A percentile compares a stretch with the other conserved stretches of the same genome.
These are phyloP conservation scores for Ceratocystis colombiana DNA, from an alignment of 2,329 filamentous ascomycete species.

Conservation along the genomic window DNA sequence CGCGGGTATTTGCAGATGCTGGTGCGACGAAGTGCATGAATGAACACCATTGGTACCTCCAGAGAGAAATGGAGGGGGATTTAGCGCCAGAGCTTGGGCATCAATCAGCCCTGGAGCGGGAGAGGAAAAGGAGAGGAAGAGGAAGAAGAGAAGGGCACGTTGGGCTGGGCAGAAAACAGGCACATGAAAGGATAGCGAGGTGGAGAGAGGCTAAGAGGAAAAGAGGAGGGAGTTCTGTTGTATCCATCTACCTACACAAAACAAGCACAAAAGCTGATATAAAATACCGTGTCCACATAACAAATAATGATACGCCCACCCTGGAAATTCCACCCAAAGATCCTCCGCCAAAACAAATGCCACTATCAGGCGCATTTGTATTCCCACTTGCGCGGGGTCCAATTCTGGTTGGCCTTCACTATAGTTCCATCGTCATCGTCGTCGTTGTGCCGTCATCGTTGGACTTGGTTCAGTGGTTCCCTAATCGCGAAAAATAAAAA, in stretches of 20 bases:
- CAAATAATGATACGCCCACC: background rate
- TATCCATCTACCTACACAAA: background rate
- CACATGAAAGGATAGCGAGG: too few relatives aligned
- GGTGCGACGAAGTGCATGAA: too few relatives aligned
- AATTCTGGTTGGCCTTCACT: too few relatives aligned
- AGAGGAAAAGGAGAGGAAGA: too few relatives aligned
- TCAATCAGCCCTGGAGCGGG: background rate
- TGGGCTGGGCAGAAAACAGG: too few relatives aligned
- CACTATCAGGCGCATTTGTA: too few relatives aligned
- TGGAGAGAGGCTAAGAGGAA: background rate
- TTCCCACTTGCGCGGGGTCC: too few relatives aligned
- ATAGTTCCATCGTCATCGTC: background rate
- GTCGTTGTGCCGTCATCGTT: background rate
- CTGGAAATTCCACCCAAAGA: background rate
- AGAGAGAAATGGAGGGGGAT: background rate
- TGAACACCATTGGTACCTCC: too few relatives aligned
- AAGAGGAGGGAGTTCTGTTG: background rate
- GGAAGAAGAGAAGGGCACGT: too few relatives aligned
- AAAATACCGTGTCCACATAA: too few relatives aligned
- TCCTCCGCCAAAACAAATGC: too few relatives aligned
- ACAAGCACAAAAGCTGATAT: background rate
- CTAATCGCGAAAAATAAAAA: background rate
- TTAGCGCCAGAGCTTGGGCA: background rate
- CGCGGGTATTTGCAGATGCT: too few relatives aligned
- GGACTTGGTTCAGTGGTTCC: conserved; percentile 8